phyloP scores from a whole-genome alignment of 148 eudicot genomes.

The Talinum fruticosum region DNA sequence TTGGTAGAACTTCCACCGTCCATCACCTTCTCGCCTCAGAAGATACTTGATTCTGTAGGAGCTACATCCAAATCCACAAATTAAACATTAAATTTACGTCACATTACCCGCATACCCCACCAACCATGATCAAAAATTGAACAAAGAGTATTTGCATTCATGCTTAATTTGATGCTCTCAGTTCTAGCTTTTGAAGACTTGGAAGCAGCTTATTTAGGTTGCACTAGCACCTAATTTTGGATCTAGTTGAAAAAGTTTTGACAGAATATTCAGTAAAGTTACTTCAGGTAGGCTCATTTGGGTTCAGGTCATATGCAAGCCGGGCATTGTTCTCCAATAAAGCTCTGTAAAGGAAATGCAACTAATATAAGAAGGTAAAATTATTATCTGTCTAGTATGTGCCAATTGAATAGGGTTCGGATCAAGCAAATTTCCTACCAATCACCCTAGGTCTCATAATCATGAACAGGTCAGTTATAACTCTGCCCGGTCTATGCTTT shows the following conservation, averaged over 20 bases:
- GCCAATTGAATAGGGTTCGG: too few relatives aligned
- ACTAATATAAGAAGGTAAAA: too few relatives aligned
- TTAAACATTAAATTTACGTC: background rate
- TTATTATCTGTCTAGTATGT: too few relatives aligned
- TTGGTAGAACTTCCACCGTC: conserved; percentile 84
- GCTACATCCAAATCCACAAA: conserved; percentile 43
- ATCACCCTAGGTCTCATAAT: too few relatives aligned
- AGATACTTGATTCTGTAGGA: conserved; percentile 66
- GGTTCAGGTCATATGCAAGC: too few relatives aligned
- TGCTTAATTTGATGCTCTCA: background rate
- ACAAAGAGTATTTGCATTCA: background rate
- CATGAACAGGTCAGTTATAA: too few relatives aligned
- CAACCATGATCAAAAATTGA: too few relatives aligned
- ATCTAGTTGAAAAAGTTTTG: background rate
- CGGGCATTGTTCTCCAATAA: too few relatives aligned
- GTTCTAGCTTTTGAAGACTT: background rate
- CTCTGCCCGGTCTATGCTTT: background rate
- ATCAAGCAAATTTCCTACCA: too few relatives aligned
- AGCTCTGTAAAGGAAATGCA: too few relatives aligned
- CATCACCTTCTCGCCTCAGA: conserved; percentile 70
- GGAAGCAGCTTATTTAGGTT: background rate
- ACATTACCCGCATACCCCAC: background rate
- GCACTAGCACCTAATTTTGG: background rate
- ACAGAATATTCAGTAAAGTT: background rate
- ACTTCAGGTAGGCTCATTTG: too few relatives aligned